Evolutionary conservation across 2,329 filamentous ascomycete genomes (phyloP).

Genomic region (Cladosporium colombiae): DNA sequence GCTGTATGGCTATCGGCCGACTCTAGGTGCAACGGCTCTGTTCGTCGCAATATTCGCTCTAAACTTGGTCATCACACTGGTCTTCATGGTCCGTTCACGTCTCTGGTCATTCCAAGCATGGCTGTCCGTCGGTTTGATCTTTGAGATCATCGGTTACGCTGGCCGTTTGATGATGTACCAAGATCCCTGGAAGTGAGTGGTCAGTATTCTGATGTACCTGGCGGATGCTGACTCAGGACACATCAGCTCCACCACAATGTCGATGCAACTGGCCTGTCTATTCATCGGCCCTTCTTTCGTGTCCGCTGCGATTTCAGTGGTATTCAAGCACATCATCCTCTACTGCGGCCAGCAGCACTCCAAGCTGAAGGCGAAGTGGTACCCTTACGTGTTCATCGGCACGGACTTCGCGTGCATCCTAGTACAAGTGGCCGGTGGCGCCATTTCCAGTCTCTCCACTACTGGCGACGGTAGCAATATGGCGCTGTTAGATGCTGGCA

Average conservation of each 20-base stretch:
- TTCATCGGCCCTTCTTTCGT: too few species aligned
- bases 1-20: slow-evolving; percentile 7
- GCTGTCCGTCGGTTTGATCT: slow-evolving; percentile 1
- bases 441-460: too few species aligned
- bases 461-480: slow-evolving; percentile 1
- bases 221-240: too few species aligned
- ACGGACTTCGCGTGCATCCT: too few species aligned
- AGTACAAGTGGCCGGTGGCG: too few species aligned
- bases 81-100: background rate
- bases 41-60: slow-evolving; percentile 1
- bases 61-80: slow-evolving; percentile 1
- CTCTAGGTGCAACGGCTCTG: background rate
- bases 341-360: too few species aligned
- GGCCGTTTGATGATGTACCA: background rate
- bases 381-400: too few species aligned
- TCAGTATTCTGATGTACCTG: background rate
- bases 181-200: slow-evolving; percentile 8
- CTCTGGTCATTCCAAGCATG: slow-evolving; percentile 6
- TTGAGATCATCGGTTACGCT: slow-evolving; percentile 9
- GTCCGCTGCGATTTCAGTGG: too few species aligned
- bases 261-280: too few species aligned
- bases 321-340: too few species aligned
- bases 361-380: too few species aligned
- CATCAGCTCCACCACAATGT: too few species aligned
- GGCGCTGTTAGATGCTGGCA: background rate